phyloP scores from a whole-genome alignment of 2,329 filamentous ascomycete species.

The Chalara sp. region DNA sequence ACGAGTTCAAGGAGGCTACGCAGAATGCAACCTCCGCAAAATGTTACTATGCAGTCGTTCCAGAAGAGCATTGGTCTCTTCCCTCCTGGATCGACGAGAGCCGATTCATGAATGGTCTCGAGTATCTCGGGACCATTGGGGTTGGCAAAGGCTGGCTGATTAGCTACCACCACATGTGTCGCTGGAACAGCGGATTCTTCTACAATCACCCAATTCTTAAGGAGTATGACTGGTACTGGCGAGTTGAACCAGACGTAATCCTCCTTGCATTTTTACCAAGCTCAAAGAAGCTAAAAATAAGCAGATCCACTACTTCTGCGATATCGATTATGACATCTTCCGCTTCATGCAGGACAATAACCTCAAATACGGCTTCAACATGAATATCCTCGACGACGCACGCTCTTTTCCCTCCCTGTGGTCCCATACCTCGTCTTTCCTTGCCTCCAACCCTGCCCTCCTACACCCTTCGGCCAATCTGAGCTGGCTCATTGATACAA shows the following conservation, averaged over 20 bases:
- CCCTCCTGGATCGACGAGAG: constrained; percentile 91
- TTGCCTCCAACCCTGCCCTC: constrained; percentile 78
- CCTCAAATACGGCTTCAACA: constrained; percentile 70
- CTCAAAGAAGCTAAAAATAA: constrained; percentile 8
- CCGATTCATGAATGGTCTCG: constrained; percentile 77
- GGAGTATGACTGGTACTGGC: constrained; percentile 53
- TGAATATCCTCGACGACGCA: constrained; percentile 91
- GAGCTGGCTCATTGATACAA: constrained; percentile 70
- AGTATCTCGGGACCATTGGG: constrained; percentile 86
- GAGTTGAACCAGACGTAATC: constrained; percentile 49
- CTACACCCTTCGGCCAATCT: constrained; percentile 75
- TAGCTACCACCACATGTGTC: constrained; percentile 98
- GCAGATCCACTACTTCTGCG: constrained; percentile 46
- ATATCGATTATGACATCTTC: constrained; percentile 79
- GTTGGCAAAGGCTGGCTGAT: constrained; percentile 96
- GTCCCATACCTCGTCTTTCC: constrained; percentile 89
- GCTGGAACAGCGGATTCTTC: constrained; percentile 82
- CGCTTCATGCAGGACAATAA: constrained; percentile 78
- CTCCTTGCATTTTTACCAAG: constrained; percentile 18
- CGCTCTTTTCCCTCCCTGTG: constrained; percentile 90
- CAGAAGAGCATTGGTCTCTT: constrained; percentile 90
- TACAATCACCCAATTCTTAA: constrained; percentile 68
- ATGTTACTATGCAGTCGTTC: constrained; percentile 64
- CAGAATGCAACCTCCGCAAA: constrained; percentile 63
- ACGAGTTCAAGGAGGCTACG: constrained; percentile 67